Evolutionary conservation across 495 filamentous ascomycete genomes (phyloP).

Genomic region (Cudoniella acicularis): DNA sequence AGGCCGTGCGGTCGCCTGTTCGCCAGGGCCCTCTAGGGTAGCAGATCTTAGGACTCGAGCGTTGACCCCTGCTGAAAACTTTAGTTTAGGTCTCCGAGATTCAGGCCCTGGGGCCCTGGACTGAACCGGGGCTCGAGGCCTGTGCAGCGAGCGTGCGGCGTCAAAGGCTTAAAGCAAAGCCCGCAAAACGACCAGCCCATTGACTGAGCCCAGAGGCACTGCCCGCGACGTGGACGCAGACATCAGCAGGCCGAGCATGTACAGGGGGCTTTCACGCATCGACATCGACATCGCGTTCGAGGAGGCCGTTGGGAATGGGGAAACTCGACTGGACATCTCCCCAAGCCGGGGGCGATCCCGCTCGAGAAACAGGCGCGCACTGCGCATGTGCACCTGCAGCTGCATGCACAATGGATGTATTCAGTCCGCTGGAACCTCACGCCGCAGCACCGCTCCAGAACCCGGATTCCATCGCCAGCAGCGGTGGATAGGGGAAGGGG

Average conservation of each 20-base stretch:
- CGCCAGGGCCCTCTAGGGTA: not conserved
- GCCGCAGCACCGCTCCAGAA: not conserved
- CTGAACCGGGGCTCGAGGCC: too few species aligned
- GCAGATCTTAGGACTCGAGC: conserved; percentile 18
- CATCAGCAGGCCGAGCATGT: not conserved
- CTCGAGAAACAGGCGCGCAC: not conserved
- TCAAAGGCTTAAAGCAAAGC: not conserved
- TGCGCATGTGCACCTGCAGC: not conserved
- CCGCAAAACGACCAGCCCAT: not conserved
- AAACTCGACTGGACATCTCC: not conserved
- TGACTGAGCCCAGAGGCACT: not conserved
- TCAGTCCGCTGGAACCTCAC: not conserved
- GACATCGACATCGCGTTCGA: not conserved
- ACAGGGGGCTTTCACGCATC: not conserved
- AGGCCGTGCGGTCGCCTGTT: conserved; percentile 12
- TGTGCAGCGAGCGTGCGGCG: not conserved
- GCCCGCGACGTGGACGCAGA: not conserved
- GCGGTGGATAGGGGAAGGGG: not conserved
- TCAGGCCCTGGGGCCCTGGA: not conserved
- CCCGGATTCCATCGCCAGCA: not conserved
- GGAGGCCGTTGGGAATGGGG: not conserved
- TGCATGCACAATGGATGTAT: not conserved
- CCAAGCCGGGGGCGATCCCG: not conserved
- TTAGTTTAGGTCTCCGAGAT: conserved; percentile 24
- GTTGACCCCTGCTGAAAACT: conserved; percentile 16